Base-by-base conservation (phyloP, 441 rosid species). In the Erodium chrysanthum region DNA sequence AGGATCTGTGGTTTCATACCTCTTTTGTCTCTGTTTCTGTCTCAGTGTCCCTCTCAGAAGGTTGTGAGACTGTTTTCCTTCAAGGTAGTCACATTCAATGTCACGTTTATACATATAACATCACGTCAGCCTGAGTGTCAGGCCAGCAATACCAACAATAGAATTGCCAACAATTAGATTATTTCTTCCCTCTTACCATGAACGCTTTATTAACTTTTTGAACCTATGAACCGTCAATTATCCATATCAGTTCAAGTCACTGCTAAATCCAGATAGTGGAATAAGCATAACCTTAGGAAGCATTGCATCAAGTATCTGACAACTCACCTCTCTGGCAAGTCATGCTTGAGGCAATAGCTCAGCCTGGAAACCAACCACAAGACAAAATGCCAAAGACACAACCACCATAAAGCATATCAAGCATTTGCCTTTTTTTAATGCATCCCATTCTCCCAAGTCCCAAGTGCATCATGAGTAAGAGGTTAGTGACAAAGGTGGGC, bases 241-340 rank as follows among this genome's bases (percentile, higher is more conserved):
- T n/a, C n/a, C n/a, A n/a, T n/a, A 66, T 71, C 50, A 70, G 66
- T 85, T 80, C 52, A 80, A 81, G 61, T 7, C 65, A 44, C 81
- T 81, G 68, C 85, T 80, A 2, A 84, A 83, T 11, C 84, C 88
- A 4, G 91, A 86, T 29, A 86, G 88, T n/a, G 87, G 88, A 69
- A 78, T 66, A 0, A 77, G 82, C 67, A 69, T 59, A 27, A 86
- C 85, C 73, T 79, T 80, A 0, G 85, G 87, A 29, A 83, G 78
- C 86, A 80, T 80, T 4, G 74, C 56, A 4, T 37, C 18, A 25
- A 86, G 66, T 5, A 14, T 31, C 66, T 50, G 29, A 27, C 71
- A 68, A 11, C 70, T 68, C 5, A 23, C 61, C 65, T 65, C 75
- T 48, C 73, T 40, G 35, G 50, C 59, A 63, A 69, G 58, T 15